Evolutionary conservation across 345 rosid genomes (phyloP).

Genomic region (Linum tenue): DNA sequence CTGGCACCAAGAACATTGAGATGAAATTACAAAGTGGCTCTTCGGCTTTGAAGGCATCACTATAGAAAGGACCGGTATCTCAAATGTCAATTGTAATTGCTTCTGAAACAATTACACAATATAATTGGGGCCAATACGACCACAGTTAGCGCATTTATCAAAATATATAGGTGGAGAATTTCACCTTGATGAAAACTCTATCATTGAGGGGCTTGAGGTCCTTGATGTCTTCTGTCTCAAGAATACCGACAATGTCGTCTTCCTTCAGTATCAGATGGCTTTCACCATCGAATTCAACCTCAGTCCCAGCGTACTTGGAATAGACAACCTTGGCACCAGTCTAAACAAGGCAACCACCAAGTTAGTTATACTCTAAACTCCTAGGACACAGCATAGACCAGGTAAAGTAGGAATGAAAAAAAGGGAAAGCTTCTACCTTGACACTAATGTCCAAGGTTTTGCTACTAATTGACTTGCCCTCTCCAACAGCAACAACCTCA

Average conservation of each 20-base stretch:
- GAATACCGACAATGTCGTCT: conserved; percentile 83
- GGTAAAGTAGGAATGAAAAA: not conserved
- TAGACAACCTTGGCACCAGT: conserved; percentile 67
- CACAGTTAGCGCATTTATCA: not conserved
- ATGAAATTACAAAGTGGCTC: too few species aligned
- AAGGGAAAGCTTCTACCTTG: conserved; percentile 30
- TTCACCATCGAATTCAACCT: conserved; percentile 64
- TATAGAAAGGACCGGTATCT: too few species aligned
- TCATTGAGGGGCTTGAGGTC: conserved; percentile 92
- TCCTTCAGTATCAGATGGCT: conserved; percentile 83
- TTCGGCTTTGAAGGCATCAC: too few species aligned
- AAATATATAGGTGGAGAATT: not conserved
- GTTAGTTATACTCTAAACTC: not conserved
- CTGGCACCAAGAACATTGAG: conserved; percentile 20
- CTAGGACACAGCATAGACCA: conserved; percentile 4
- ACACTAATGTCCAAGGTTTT: conserved; percentile 42
- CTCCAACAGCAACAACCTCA: conserved; percentile 87
- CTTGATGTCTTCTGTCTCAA: conserved; percentile 86
- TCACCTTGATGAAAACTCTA: conserved; percentile 75
- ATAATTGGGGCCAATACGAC: too few species aligned
- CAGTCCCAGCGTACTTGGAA: conserved; percentile 90
- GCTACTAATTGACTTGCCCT: conserved; percentile 67
- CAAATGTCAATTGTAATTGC: too few species aligned
- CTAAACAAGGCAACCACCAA: conserved; percentile 23
- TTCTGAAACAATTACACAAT: too few species aligned